Percentiles rank a stretch among this genome's conserved stretches.
phyloP scores from a whole-genome alignment of 495 filamentous ascomycete genomes.

The Penicillium dipodomyicola region DNA sequence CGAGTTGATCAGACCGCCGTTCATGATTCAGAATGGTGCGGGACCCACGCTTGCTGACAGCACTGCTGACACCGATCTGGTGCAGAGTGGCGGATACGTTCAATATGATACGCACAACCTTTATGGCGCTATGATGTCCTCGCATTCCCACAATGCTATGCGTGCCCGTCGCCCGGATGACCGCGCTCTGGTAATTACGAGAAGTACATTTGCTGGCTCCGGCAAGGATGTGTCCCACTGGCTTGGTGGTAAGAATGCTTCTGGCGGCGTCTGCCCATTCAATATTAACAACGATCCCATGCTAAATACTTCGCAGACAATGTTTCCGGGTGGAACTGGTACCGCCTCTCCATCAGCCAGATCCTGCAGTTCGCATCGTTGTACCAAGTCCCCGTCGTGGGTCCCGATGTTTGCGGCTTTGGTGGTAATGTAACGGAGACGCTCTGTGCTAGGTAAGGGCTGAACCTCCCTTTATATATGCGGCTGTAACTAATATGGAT shows the following conservation, averaged over 20 bases:
- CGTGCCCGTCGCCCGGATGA: slow-evolving; percentile 17
- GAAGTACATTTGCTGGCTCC: slow-evolving; percentile 69
- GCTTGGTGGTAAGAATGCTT: slow-evolving; percentile 56
- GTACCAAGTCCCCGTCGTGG: slow-evolving; percentile 81
- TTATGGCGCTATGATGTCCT: slow-evolving; percentile 18
- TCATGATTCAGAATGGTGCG: slow-evolving; percentile 19
- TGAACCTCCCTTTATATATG: neutral
- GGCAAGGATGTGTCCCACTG: slow-evolving; percentile 72
- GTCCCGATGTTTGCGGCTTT: slow-evolving; percentile 73
- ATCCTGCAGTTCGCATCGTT: slow-evolving; percentile 63
- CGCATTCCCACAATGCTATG: slow-evolving; percentile 15
- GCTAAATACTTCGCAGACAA: slow-evolving; percentile 13
- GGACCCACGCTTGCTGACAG: slow-evolving; percentile 17
- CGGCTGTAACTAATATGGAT: neutral
- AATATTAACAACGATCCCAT: neutral
- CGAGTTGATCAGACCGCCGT: slow-evolving; percentile 18
- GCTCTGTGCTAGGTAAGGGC: slow-evolving; percentile 50
- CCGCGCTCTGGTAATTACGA: slow-evolving; percentile 74
- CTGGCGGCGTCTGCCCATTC: slow-evolving; percentile 49
- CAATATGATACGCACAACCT: slow-evolving; percentile 27
- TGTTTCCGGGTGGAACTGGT: slow-evolving; percentile 46
- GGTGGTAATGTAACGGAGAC: slow-evolving; percentile 60
- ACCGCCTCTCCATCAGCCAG: slow-evolving; percentile 70
- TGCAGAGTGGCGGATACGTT: slow-evolving; percentile 18
- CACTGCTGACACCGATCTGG: slow-evolving; percentile 16